Evolutionary conservation across 208 protist species (phyloP), one percentile per base, ranked within the genome.

Genomic region (Lotmaria passim): DNA sequence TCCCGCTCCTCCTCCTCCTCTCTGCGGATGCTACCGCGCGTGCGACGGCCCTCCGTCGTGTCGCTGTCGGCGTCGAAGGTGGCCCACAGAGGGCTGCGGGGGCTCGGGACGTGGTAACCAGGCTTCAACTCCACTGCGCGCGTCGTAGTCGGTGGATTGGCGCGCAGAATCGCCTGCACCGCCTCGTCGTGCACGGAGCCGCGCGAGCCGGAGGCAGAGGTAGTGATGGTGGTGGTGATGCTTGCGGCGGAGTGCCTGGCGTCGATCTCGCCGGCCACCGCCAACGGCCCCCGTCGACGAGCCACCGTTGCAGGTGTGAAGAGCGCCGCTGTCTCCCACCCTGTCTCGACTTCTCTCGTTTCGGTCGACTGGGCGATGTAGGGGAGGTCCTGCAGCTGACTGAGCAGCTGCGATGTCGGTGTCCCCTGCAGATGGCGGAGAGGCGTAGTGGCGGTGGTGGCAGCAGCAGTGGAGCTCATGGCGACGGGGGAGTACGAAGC

Each of bases 101-200:
- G 84, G 38, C 87, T 93, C 17, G 87, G 87, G 14, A 76, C 17
- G 7, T 50, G 67, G 64, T 79, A 86, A 12, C 87, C 84, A 4
- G 70, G 71, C 69, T 75, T 69, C 21, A 81, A 52, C 26, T 79
- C 56, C 28, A 82, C 63, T 0, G 62, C 60, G 11, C 87, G 87
- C n/a, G 87, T 88, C 17, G 77, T 76, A n/a, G 83, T 93, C 47
- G 83, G 74, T 12, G 87, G 87, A 28, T 87, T 79, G 28, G 69
- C 61, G 26, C 58, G 61, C 50, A 80, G 36, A 21, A 86, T 82
- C 2, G 81, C 77, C 7, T 64, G 68, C 65, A 86, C 77, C 0
- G 77, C 68, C 17, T 55, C 63, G 57, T 77, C 71, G 31, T 77
- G 71, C 24, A 57, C 34, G 23, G 71, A 77, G n/a, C 30, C 46